Evolutionary conservation across 1,284 basidiomycete species (phyloP), one percentile per base, ranked within the genome.

Genomic region (Sanghuangporus weigelae): DNA sequence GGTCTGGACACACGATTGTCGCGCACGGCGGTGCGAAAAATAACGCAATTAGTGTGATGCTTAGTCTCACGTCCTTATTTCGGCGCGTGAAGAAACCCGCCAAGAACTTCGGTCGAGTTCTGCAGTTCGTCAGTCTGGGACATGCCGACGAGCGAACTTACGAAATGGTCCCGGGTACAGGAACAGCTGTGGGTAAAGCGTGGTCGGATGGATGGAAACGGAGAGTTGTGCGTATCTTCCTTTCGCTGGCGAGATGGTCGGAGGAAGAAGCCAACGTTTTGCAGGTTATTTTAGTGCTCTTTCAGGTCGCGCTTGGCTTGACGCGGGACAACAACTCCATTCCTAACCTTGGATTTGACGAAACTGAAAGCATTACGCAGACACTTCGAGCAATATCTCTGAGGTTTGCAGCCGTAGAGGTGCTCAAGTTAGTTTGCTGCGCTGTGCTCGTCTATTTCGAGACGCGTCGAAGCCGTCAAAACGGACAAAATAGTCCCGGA

Each of bases 41-140:
- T n/a, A 16, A 8, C 44, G 21, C 44, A 46, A 16, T 16, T 31
- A 31, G 26, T 4, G 16, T 46, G n/a, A 48, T 62, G 54, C 40
- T 57, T 10, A 57, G 51, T 26, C 60, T 54, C 16, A 36, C 42
- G 44, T 49, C 53, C 21, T 54, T 62, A 42, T 42, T 62, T 31
- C 42, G 60, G 56, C 60, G 54, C 60, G 54, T 62, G 14, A 62
- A 62, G 40, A 62, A 62, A 49, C 60, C 54, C 6, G 54, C 40
- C 11, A 57, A 55, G 36, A 57, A 31, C n/a, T 11, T 57, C 48
- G 54, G 54, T 16, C 55, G 46, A 35, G 53, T 54, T 19, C n/a
- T 62, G 23, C 44, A 57, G 54, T 16, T 62, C 50, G 23, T 61
- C 39, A n/a, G 12, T 19, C 11, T 55, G 19, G 31, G 26, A 19